Base-by-base conservation (phyloP, 805 yeast genomes). In the Pichia phayaonensis region DNA sequence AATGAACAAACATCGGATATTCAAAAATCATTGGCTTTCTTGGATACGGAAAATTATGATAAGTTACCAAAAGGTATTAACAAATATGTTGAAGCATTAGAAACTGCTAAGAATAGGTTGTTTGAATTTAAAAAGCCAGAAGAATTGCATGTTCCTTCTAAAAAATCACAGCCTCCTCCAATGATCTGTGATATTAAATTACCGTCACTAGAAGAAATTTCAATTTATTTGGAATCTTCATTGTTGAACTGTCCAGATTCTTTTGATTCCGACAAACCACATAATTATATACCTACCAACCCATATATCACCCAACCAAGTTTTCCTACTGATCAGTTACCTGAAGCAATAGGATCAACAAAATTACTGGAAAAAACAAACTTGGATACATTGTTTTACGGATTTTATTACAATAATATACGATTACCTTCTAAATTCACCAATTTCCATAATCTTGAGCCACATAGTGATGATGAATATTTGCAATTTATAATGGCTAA, bases 191-290 rank as follows among this genome's bases (percentile, higher is more conserved):
- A 42, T 63, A 80, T 38, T 64, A 72, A 76, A 47, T 84, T 87
- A 23, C 72, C 79, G 26, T 72, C 82, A 18, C 71, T 79, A 53
- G 73, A 73, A 27, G 64, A 77, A 2, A 80, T 86, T 23, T 70
- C 77, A 46, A 74, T 75, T 51, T 71, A 79, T 58, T 72, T 92
- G 56, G 95, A 88, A 63, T 77, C 85, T 1, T 90, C 97, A 3
- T 72, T 88, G 52, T 72, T 87, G 58, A 86, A 86, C 60, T 89
- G 97, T 64, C 98, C 99, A 0, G 98, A 94, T 68, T 87, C 98
- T 0, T 77, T 83, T 52, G 95, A 92, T 64, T 84, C 95, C 2
- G 97, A 92, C 60, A 79, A 74, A 58, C 96, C 97, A 18, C 78
- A 84, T 54, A 65, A 63, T 41, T 83, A 89, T 64, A 79, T 77